A percentile compares a stretch with the other conserved stretches of the same genome.
Conservation (phyloP, 2,329 filamentous ascomycete species). For the Canariomyces notabilis region DNA sequence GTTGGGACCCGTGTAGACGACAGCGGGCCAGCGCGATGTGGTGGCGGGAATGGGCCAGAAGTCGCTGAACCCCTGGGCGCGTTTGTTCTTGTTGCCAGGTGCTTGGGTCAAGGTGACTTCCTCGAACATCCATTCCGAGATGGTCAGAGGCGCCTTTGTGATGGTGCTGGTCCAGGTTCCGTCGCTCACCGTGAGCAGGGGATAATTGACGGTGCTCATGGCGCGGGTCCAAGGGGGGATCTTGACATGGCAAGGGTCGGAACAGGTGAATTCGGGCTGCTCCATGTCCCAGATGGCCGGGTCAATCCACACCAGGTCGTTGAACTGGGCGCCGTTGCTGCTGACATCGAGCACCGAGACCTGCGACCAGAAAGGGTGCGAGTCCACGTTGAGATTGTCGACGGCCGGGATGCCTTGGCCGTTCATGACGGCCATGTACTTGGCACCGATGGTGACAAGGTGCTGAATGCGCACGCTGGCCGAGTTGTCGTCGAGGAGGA, state of each 20-base stretch:
- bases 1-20: conserved; percentile 4
- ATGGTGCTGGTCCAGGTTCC: conserved; percentile 31
- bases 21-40: conserved; percentile 2
- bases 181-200: conserved; percentile 28
- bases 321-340: conserved; percentile 13
- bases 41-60: conserved; percentile 1
- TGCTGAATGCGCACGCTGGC: conserved; percentile 16
- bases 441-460: conserved; percentile 19
- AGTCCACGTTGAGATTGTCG: conserved; percentile 12
- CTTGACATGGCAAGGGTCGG: conserved; percentile 26
- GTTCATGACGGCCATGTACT: conserved; percentile 9
- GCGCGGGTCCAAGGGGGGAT: conserved; percentile 28
- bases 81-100: background rate
- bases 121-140: conserved; percentile 27
- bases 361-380: conserved; percentile 17
- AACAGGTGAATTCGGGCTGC: conserved; percentile 27
- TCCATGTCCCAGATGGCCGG: conserved; percentile 30
- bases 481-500: conserved; percentile 10
- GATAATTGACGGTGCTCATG: conserved; percentile 28
- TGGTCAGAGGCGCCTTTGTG: conserved; percentile 26
- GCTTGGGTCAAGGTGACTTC: conserved; percentile 18
- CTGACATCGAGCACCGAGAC: conserved; percentile 27
- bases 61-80: background rate
- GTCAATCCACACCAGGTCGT: conserved; percentile 26
- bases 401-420: conserved; percentile 9